Percentiles rank a stretch among this genome's conserved stretches.
phyloP scores from a whole-genome alignment of 768 basidiomycete genomes.

The Pisolithus microcarpus region DNA sequence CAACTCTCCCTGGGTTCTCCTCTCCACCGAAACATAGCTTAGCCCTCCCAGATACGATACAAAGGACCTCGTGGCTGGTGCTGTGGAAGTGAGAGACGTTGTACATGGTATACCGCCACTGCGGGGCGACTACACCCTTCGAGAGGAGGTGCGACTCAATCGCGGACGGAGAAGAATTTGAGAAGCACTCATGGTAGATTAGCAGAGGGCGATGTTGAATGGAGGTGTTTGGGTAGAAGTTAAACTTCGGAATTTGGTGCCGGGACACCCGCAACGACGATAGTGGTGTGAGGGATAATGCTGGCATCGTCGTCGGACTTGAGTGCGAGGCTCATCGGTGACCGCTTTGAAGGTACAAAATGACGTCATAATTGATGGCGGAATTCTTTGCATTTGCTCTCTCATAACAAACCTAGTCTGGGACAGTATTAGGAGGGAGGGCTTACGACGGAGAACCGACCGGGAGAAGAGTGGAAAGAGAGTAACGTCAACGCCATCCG shows the following conservation, averaged over 20 bases:
- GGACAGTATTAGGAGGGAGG: not conserved
- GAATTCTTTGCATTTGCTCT: not conserved
- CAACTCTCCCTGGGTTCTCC: conserved; percentile 26
- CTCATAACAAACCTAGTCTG: not conserved
- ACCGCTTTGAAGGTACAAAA: too few species aligned
- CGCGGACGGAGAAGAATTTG: conserved; percentile 10
- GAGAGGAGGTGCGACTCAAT: conserved; percentile 30
- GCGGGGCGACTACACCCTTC: conserved; percentile 30
- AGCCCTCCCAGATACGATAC: conserved; percentile 28
- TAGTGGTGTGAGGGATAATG: conserved; percentile 15
- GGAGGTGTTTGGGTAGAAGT: conserved; percentile 30
- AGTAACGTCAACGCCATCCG: not conserved
- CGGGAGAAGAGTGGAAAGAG: not conserved
- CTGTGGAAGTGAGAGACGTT: conserved; percentile 34
- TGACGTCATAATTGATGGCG: not conserved
- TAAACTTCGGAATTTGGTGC: conserved; percentile 29
- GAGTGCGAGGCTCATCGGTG: too few species aligned
- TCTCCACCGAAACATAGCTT: conserved; percentile 36
- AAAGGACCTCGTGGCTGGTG: conserved; percentile 37
- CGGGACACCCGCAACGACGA: conserved; percentile 19
- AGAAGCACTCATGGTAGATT: conserved; percentile 32
- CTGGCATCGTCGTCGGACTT: not conserved
- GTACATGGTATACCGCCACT: conserved; percentile 41
- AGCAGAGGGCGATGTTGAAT: conserved; percentile 29
- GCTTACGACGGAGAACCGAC: not conserved